phyloP scores from a whole-genome alignment of 352 stramenopile species.

The Phytophthora kernoviae region DNA sequence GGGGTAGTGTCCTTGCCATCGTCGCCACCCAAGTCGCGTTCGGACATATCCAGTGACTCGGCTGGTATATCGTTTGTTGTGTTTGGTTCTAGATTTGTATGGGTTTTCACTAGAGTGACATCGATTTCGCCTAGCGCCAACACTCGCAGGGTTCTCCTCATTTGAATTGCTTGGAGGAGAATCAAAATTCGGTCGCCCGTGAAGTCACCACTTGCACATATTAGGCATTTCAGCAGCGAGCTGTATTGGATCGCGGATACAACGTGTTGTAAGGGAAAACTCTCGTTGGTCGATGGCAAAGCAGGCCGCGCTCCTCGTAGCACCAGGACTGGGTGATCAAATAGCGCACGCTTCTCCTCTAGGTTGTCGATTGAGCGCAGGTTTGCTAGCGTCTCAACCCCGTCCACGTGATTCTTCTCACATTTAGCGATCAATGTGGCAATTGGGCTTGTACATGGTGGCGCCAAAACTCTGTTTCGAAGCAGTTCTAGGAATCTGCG shows the following conservation, averaged over 20 bases:
- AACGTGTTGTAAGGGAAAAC: constrained; percentile 40
- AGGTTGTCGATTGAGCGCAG: constrained; percentile 32
- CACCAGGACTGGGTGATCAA: constrained; percentile 52
- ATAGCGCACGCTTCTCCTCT: constrained; percentile 50
- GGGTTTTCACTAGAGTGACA: constrained; percentile 4
- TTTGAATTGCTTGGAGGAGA: constrained; percentile 46
- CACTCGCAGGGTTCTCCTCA: constrained; percentile 46
- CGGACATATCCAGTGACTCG: neutral
- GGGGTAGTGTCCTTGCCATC: constrained; percentile 1
- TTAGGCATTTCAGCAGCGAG: constrained; percentile 41
- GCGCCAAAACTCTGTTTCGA: constrained; percentile 19
- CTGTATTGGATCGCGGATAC: constrained; percentile 56
- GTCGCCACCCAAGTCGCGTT: neutral
- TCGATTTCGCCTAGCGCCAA: constrained; percentile 48
- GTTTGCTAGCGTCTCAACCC: constrained; percentile 33
- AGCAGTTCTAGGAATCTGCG: constrained; percentile 46
- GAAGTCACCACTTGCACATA: constrained; percentile 42
- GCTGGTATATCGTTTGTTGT: neutral
- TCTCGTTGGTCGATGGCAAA: constrained; percentile 16
- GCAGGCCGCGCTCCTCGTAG: constrained; percentile 13
- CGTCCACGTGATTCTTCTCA: constrained; percentile 25
- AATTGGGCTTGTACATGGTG: constrained; percentile 37
- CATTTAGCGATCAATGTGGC: constrained; percentile 28
- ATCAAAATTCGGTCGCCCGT: constrained; percentile 25
- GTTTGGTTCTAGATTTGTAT: constrained; percentile 9